Percentiles rank a stretch among this genome's conserved stretches.
These are phyloP conservation scores for Ustilago hordei DNA, from an alignment of 1,284 basidiomycete species.

Conservation along the genomic window DNA sequence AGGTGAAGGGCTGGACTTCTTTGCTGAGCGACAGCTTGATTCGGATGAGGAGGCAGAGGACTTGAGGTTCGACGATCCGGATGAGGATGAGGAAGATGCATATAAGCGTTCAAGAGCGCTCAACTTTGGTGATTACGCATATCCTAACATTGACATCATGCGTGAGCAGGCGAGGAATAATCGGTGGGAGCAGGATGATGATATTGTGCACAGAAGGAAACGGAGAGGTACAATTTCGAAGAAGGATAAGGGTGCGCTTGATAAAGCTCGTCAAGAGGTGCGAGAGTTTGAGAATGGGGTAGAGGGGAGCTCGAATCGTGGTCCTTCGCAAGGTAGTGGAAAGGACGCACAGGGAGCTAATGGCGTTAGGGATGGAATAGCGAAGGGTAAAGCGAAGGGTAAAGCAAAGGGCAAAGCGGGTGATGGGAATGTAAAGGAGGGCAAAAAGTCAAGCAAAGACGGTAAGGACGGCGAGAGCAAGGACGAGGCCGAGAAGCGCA, in stretches of 20 bases:
- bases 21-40: slow-evolving; percentile 50
- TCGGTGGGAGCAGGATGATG: slow-evolving; percentile 50
- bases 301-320: neutral
- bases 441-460: slow-evolving; percentile 12
- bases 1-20: slow-evolving; percentile 47
- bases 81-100: slow-evolving; percentile 77
- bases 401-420: slow-evolving; percentile 22
- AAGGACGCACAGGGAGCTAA: neutral
- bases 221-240: slow-evolving; percentile 39
- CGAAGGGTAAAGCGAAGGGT: slow-evolving; percentile 24
- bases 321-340: slow-evolving; percentile 1
- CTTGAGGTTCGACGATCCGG: slow-evolving; percentile 77
- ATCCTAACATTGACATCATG: slow-evolving; percentile 87
- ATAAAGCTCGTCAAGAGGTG: neutral
- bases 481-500: slow-evolving; percentile 3
- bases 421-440: neutral
- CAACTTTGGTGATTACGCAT: slow-evolving; percentile 91
- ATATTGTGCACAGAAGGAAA: slow-evolving; percentile 46
- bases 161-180: slow-evolving; percentile 72
- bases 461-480: neutral
- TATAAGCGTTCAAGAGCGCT: slow-evolving; percentile 79
- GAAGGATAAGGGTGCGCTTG: slow-evolving; percentile 13
- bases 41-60: slow-evolving; percentile 72
- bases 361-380: slow-evolving; percentile 1
- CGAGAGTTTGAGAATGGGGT: slow-evolving; percentile 10